Evolutionary conservation across 306 rosid genomes (phyloP).

Genomic region (Crataegus laevigata): DNA sequence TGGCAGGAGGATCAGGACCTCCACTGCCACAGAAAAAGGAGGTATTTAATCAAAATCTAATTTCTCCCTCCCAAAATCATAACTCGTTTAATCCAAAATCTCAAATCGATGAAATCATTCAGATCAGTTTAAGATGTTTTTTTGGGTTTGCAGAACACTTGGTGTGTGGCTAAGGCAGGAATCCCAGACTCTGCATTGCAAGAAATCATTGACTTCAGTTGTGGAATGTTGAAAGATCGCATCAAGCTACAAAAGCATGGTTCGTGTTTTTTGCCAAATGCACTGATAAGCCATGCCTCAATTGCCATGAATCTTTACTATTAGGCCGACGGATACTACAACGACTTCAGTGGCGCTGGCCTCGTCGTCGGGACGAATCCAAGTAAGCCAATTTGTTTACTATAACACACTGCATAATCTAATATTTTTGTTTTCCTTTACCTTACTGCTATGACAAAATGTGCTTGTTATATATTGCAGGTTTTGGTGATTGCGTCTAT

Average conservation of each 20-base stretch:
- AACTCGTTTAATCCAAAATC: neutral
- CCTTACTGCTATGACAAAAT: neutral
- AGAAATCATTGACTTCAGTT: conserved; percentile 9
- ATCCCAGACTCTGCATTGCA: neutral
- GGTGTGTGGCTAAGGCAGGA: neutral
- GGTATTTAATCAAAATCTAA: neutral
- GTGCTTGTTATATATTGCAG: neutral
- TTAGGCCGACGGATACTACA: conserved; percentile 3
- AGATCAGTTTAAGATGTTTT: neutral
- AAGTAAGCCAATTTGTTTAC: neutral
- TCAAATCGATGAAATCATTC: neutral
- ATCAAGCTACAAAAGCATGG: neutral
- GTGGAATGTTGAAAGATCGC: neutral
- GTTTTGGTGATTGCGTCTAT: neutral
- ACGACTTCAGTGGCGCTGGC: conserved; percentile 22
- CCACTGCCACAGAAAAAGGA: neutral
- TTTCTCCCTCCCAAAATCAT: neutral
- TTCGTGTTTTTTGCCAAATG: conserved; percentile 10
- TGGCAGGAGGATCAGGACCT: neutral
- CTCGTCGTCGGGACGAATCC: conserved; percentile 6
- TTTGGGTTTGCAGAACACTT: neutral
- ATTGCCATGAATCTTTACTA: conserved; percentile 40
- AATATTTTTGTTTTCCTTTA: neutral
- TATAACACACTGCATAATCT: neutral
- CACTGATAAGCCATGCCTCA: conserved; percentile 29